Base-by-base conservation (phyloP, 306 rosid genomes). In the Potentilla sterilis region DNA sequence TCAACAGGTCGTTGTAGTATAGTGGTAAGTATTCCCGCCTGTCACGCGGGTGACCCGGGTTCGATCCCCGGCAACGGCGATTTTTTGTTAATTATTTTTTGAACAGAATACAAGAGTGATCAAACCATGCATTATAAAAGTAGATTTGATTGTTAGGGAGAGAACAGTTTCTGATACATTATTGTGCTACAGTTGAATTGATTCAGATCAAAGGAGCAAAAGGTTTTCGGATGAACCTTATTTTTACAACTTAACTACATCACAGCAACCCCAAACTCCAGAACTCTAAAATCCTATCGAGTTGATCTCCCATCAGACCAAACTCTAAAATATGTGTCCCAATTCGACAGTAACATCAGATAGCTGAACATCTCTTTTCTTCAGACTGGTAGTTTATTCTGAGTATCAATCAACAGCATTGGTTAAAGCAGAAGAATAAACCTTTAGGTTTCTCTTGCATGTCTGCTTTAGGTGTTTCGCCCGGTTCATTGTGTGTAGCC, bases 201-300 rank as follows among this genome's bases (percentile, higher is more conserved):
- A 11, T 66, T 28, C 13, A 75, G 64, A 75, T 46, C 37, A 38
- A 7, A 79, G 65, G 82, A 80, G 87, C 77, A 65, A 71, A 87
- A 87, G 91, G 96, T 84, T 68, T 87, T 89, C 83, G 93, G 91
- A 90, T 78, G 91, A 77, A 77, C 82, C 84, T 79, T 87, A 80
- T 79, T 81, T 86, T 74, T 86, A 93, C 93, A 87, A 74, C 63
- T 54, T 80, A 63, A 81, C 62, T 82, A 87, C 98, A 93, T 90
- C 88, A 78, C 95, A 90, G 88, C 90, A 87, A 87, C 91, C 96
- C 40, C 84, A 80, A 66, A 87, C 94, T 88, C 89, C 90, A 86
- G 40, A 68, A 80, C 66, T 78, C 81, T 72, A 65, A 72, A 32
- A 5, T 44, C 77, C 58, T 67, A 51, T 43, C 15, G 44, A 59